A percentile compares a stretch with the other conserved stretches of the same genome.
Evolutionary conservation across 352 stramenopile species (phyloP).

Genomic region (Blastocystis hominis): DNA sequence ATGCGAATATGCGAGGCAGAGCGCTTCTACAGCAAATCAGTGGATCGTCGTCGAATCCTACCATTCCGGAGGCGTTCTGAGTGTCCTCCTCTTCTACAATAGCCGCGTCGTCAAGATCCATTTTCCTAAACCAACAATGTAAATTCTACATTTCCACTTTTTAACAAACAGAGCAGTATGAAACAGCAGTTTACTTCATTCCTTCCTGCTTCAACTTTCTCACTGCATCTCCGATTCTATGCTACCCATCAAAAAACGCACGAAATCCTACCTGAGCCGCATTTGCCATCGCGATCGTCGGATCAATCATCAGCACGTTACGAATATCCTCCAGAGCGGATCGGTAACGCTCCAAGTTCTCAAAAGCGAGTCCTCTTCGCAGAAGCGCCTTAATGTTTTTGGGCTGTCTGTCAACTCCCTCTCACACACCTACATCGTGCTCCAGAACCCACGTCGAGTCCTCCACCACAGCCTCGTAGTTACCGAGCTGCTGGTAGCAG

Average conservation of each 20-base stretch:
- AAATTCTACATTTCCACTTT: neutral
- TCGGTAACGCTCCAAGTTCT: slow-evolving; percentile 69
- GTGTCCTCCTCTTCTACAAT: slow-evolving; percentile 6
- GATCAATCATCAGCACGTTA: slow-evolving; percentile 73
- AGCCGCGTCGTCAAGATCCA: neutral
- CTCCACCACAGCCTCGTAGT: slow-evolving; percentile 74
- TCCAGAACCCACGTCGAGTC: slow-evolving; percentile 78
- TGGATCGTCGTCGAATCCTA: neutral
- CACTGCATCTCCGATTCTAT: slow-evolving; percentile 76
- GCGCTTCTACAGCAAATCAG: neutral
- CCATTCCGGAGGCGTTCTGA: neutral
- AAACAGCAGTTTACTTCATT: neutral
- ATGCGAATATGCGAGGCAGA: neutral
- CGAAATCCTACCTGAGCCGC: neutral
- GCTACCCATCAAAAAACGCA: slow-evolving; percentile 67
- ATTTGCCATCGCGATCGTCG: slow-evolving; percentile 71
- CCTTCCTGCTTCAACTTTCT: slow-evolving; percentile 70
- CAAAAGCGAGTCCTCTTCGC: slow-evolving; percentile 75
- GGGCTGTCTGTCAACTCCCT: slow-evolving; percentile 55
- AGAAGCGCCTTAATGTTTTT: slow-evolving; percentile 80
- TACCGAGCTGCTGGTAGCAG: slow-evolving; percentile 79
- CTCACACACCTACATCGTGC: slow-evolving; percentile 63
- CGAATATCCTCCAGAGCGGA: slow-evolving; percentile 74
- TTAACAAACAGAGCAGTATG: neutral
- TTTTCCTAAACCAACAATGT: neutral